Evolutionary conservation across 2,329 filamentous ascomycete genomes (phyloP), one percentile per base, ranked within the genome.

Genomic region (Diaporthe citriasiana): DNA sequence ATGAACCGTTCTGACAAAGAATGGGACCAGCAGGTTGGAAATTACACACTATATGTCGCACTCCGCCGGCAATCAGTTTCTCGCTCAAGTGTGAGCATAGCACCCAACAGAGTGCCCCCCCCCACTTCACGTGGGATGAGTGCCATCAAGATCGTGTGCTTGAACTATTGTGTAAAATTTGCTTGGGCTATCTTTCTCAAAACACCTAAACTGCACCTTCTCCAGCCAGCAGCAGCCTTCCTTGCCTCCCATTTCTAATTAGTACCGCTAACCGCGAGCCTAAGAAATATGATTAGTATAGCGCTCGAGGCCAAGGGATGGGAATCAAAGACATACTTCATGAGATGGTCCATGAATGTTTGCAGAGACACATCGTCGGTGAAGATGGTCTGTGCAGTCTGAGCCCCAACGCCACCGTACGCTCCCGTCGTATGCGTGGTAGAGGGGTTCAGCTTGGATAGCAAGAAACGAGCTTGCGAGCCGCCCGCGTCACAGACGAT

Each of bases 291-390:
- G 45, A 63, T 76, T 72, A 78, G 78, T 75, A 73, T 68, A 50
- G 70, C 60, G 47, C 25, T 71, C 19, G 69, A 42, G 13, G 60
- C 63, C 15, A 33, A 42, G 13, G 12, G 4, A 70, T 30, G 71
- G 13, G 13, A 75, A 19, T 42, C 38, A 35, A 19, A 30, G 73
- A 88, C 93, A 85, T 88, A 95, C 94, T 99, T 99, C 97, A 99
- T 99, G 82, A 99, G 87, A 85, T 98, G 95, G 80, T 99, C 97
- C 97, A 99, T 99, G 82, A 99, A 99, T 1, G 96, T 98, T 84
- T 98, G 96, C 81, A 99, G 87, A 71, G 95, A 98, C 71, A 99
- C 97, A 83, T 99, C 97, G 81, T 99, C 97, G 0, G 97, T 99
- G 86, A 99, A 99, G 79, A 99, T 99, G 7, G 97, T 99, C 84